Conservation (phyloP, 2,329 filamentous ascomycete species). For the Blastomyces percursus region DNA sequence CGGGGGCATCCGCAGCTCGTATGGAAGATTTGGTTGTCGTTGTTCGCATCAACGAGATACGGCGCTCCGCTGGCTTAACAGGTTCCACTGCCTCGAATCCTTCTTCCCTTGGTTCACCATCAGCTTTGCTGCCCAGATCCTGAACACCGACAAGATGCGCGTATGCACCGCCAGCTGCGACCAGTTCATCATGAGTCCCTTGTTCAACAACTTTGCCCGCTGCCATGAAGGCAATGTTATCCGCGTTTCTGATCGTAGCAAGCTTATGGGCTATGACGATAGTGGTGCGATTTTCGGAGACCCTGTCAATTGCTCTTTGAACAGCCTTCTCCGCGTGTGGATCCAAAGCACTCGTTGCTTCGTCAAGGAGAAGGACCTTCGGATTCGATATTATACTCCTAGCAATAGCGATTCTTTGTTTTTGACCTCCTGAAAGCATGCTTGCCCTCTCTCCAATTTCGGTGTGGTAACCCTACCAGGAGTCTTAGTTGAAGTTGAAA, state of each 20-base stretch:
- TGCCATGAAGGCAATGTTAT: slow-evolving; percentile 84
- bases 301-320: slow-evolving; percentile 70
- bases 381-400: slow-evolving; percentile 73
- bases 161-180: slow-evolving; percentile 59
- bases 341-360: slow-evolving; percentile 76
- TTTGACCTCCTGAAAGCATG: slow-evolving; percentile 76
- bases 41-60: slow-evolving; percentile 5
- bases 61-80: background rate
- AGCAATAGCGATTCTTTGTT: slow-evolving; percentile 82
- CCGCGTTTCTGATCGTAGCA: slow-evolving; percentile 74
- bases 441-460: slow-evolving; percentile 81
- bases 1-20: slow-evolving; percentile 2
- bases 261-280: slow-evolving; percentile 82
- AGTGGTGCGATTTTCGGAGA: slow-evolving; percentile 67
- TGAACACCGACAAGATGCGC: slow-evolving; percentile 63
- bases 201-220: slow-evolving; percentile 74
- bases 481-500: background rate
- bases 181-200: slow-evolving; percentile 64
- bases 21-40: slow-evolving; percentile 1
- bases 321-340: slow-evolving; percentile 80
- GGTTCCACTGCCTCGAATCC: slow-evolving; percentile 18
- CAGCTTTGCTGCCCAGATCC: slow-evolving; percentile 12
- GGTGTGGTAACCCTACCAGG: slow-evolving; percentile 57
- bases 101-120: slow-evolving; percentile 30
- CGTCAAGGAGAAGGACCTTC: slow-evolving; percentile 74